These are phyloP conservation scores for Trypanosoma lewisi DNA, from an alignment of 208 protist species.

Conservation along the genomic window DNA sequence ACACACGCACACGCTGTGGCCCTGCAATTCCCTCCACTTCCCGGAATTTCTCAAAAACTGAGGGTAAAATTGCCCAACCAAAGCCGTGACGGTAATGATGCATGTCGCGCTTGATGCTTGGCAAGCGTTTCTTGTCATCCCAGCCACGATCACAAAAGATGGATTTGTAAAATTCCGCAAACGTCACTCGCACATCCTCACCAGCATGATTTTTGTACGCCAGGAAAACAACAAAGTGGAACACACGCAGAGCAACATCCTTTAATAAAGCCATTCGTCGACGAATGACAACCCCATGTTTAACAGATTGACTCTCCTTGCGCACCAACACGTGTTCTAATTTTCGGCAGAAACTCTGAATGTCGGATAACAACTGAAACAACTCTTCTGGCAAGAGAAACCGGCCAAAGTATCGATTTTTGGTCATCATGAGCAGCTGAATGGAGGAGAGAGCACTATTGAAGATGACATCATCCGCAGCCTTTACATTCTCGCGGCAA, in stretches of 20 bases:
- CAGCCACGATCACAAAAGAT: constrained; percentile 89
- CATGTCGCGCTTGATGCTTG: constrained; percentile 75
- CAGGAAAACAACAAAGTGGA: constrained; percentile 82
- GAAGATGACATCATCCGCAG: constrained; percentile 78
- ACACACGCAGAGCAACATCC: constrained; percentile 56
- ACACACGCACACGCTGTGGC: constrained; percentile 73
- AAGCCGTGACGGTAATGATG: constrained; percentile 88
- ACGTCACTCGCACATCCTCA: constrained; percentile 78
- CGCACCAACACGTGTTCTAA: constrained; percentile 40
- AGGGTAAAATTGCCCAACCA: constrained; percentile 73
- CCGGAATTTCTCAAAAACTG: constrained; percentile 72
- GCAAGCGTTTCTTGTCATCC: constrained; percentile 72
- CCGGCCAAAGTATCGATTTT: constrained; percentile 82
- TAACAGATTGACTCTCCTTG: constrained; percentile 41
- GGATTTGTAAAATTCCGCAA: constrained; percentile 87
- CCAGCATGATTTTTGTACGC: constrained; percentile 86
- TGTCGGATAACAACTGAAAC: constrained; percentile 83
- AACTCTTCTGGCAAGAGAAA: constrained; percentile 66
- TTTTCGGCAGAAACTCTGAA: constrained; percentile 89
- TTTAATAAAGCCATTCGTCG: constrained; percentile 69
- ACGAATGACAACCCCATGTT: constrained; percentile 46
- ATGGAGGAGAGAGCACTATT: constrained; percentile 52
- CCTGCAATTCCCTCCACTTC: constrained; percentile 59
- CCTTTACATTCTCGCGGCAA: constrained; percentile 78
- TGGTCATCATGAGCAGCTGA: constrained; percentile 73